These are phyloP conservation scores for Lagerstroemia speciosa DNA, from an alignment of 345 rosid genomes.

Conservation along the genomic window DNA sequence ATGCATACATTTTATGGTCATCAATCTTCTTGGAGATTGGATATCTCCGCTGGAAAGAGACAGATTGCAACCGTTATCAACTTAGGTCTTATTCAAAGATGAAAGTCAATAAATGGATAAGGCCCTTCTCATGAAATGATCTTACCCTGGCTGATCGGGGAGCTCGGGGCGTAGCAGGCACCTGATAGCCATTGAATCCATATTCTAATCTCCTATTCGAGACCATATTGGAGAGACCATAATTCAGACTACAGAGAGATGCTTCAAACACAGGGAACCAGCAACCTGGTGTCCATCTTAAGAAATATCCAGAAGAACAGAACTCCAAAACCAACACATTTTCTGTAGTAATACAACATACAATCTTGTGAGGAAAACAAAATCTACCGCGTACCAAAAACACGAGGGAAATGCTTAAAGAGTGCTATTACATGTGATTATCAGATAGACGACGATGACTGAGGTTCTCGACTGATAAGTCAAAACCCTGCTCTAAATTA, in stretches of 20 bases:
- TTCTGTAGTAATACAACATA: neutral
- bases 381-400: neutral
- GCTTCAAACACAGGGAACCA: constrained; percentile 17
- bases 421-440: neutral
- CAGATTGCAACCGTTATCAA: neutral
- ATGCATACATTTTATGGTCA: constrained; percentile 46
- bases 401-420: neutral
- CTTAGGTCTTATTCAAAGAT: neutral
- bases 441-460: neutral
- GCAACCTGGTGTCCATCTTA: constrained; percentile 11
- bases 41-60: constrained; percentile 41
- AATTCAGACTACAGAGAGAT: constrained; percentile 29
- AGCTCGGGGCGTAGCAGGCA: constrained; percentile 77
- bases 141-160: constrained; percentile 84
- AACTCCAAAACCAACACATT: neutral
- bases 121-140: neutral
- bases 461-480: neutral
- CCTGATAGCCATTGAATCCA: constrained; percentile 84
- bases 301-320: constrained; percentile 1
- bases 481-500: neutral
- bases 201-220: constrained; percentile 71
- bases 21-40: constrained; percentile 32
- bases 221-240: constrained; percentile 67
- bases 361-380: neutral
- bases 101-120: neutral